These are phyloP conservation scores for Termitomyces sp. DNA, from an alignment of 768 basidiomycete species.

Conservation along the genomic window DNA sequence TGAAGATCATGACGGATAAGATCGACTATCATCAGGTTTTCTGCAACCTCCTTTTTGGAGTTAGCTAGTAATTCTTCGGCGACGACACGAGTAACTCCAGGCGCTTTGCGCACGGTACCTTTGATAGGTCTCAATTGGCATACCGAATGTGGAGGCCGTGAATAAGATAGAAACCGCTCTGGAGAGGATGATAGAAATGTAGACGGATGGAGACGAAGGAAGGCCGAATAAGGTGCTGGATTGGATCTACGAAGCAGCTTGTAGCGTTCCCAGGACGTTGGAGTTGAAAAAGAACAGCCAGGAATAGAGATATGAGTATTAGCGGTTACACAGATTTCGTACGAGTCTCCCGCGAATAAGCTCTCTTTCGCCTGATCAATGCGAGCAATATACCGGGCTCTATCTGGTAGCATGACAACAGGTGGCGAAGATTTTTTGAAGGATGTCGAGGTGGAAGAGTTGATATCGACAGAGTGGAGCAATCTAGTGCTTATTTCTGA, in stretches of 20 bases:
- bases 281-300: constrained; percentile 21
- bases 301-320: constrained; percentile 53
- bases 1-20: constrained; percentile 92
- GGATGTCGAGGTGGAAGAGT: constrained; percentile 1
- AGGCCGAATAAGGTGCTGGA: constrained; percentile 86
- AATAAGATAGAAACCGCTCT: constrained; percentile 83
- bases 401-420: constrained; percentile 48
- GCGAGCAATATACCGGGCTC: constrained; percentile 54
- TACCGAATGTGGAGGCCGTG: constrained; percentile 52
- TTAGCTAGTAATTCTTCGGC: constrained; percentile 61
- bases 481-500: constrained; percentile 31
- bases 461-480: constrained; percentile 6
- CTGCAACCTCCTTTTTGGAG: constrained; percentile 85
- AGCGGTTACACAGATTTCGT: constrained; percentile 89
- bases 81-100: constrained; percentile 54
- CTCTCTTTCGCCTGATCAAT: constrained; percentile 69
- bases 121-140: constrained; percentile 94
- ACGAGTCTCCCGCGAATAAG: constrained; percentile 81
- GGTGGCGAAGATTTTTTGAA: constrained; percentile 8
- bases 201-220: constrained; percentile 69
- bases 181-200: constrained; percentile 84
- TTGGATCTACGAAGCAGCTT: constrained; percentile 67
- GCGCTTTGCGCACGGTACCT: constrained; percentile 76
- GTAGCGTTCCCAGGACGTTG: constrained; percentile 70
- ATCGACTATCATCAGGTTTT: constrained; percentile 98